Conservation (phyloP, 1,284 basidiomycete species). For the Ceratobasidium theobromae region DNA sequence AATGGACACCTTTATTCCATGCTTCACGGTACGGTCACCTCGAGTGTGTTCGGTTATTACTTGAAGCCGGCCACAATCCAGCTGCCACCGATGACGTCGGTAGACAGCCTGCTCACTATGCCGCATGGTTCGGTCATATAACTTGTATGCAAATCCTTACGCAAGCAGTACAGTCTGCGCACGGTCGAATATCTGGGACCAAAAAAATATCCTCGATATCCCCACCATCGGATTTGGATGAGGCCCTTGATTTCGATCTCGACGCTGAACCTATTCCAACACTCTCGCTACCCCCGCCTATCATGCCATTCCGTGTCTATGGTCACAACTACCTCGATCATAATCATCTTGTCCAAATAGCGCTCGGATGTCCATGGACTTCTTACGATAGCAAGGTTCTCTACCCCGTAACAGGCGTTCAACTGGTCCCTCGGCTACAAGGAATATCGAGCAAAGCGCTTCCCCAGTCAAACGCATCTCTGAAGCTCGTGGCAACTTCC, state of each 20-base stretch:
- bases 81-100: constrained; percentile 82
- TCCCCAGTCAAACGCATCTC: constrained; percentile 54
- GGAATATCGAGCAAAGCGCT: constrained; percentile 29
- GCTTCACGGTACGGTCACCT: constrained; percentile 87
- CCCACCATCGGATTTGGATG: constrained; percentile 42
- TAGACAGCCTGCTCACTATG: constrained; percentile 88
- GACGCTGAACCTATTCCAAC: constrained; percentile 92
- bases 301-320: constrained; percentile 93
- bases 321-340: constrained; percentile 92
- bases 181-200: neutral
- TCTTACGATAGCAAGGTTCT: constrained; percentile 28
- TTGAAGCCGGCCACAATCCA: constrained; percentile 77
- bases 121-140: constrained; percentile 96
- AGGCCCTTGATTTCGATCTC: constrained; percentile 53
- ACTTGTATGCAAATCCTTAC: constrained; percentile 76
- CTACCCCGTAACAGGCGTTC: constrained; percentile 40
- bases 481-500: constrained; percentile 94
- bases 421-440: constrained; percentile 50
- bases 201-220: constrained; percentile 34
- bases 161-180: constrained; percentile 44
- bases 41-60: constrained; percentile 73
- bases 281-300: constrained; percentile 92
- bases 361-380: constrained; percentile 68
- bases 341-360: constrained; percentile 83
- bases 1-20: constrained; percentile 98